Conservation (phyloP, 768 basidiomycete genomes). For the Leccinellum luteum region DNA sequence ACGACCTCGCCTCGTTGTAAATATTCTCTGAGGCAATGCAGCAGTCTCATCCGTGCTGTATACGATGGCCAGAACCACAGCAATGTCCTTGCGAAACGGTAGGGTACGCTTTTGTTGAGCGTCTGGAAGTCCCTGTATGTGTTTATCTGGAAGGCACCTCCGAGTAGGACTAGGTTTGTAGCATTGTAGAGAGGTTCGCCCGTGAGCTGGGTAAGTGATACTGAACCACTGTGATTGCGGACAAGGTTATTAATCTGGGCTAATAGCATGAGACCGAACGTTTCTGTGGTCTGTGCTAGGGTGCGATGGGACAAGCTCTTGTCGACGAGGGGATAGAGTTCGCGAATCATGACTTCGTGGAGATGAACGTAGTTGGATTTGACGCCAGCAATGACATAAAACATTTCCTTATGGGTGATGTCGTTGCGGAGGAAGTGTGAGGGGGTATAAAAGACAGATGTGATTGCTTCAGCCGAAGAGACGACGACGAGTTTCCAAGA, state of each 20-base stretch:
- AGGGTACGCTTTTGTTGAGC: conserved; percentile 16
- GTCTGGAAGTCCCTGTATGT: conserved; percentile 22
- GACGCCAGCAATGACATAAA: conserved; percentile 14
- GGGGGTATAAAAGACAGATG: conserved; percentile 6
- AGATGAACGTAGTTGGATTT: conserved; percentile 4
- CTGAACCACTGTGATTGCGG: background rate
- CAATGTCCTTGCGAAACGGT: conserved; percentile 15
- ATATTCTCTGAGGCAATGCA: conserved; percentile 9
- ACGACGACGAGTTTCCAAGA: conserved; percentile 13
- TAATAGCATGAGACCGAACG: conserved; percentile 12
- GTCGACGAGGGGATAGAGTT: conserved; percentile 23
- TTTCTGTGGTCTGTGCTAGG: conserved; percentile 9
- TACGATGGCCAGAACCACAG: conserved; percentile 16
- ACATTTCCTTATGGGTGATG: conserved; percentile 8
- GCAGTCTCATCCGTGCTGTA: conserved; percentile 11
- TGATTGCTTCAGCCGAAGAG: conserved; percentile 14
- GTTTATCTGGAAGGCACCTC: conserved; percentile 15
- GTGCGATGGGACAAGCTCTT: conserved; percentile 12
- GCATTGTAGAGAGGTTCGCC: conserved; percentile 16
- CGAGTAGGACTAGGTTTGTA: conserved; percentile 20
- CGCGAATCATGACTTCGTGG: conserved; percentile 16
- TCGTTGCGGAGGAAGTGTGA: conserved; percentile 11
- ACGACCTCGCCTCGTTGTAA: conserved; percentile 9
- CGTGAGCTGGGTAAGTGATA: conserved; percentile 19
- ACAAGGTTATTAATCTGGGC: conserved; percentile 10